Conservation (phyloP, 2,329 filamentous ascomycete species). For the Colletotrichum spinosum region DNA sequence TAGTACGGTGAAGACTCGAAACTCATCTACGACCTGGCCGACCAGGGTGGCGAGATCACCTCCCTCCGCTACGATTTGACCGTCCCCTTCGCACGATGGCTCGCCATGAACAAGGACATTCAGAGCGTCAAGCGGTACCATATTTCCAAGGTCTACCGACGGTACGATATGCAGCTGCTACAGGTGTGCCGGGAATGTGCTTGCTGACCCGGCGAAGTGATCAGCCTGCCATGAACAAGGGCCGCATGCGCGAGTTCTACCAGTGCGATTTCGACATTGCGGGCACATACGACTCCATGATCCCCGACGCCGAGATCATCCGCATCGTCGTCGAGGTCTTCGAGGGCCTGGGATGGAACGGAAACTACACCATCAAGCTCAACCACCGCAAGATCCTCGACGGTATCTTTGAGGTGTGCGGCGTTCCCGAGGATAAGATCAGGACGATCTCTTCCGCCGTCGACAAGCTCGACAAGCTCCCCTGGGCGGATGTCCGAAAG, state of each 20-base stretch:
- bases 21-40: slow-evolving; percentile 71
- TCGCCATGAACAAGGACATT: slow-evolving; percentile 88
- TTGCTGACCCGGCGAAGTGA: slow-evolving; percentile 62
- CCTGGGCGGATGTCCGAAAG: slow-evolving; percentile 89
- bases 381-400: slow-evolving; percentile 96
- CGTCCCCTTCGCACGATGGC: slow-evolving; percentile 90
- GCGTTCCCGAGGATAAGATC: slow-evolving; percentile 88
- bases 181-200: background rate
- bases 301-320: slow-evolving; percentile 91
- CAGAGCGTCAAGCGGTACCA: slow-evolving; percentile 93
- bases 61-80: slow-evolving; percentile 89
- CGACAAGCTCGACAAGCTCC: slow-evolving; percentile 94
- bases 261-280: slow-evolving; percentile 98
- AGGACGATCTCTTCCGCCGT: slow-evolving; percentile 91
- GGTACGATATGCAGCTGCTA: slow-evolving; percentile 13
- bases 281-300: slow-evolving; percentile 87
- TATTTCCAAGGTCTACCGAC: slow-evolving; percentile 83
- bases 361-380: slow-evolving; percentile 86
- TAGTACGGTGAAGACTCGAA: slow-evolving; percentile 82
- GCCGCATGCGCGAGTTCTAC: slow-evolving; percentile 95
- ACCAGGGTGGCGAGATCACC: slow-evolving; percentile 83
- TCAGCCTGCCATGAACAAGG: slow-evolving; percentile 88
- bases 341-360: slow-evolving; percentile 79
- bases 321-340: slow-evolving; percentile 89
- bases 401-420: slow-evolving; percentile 90